Base-by-base conservation (phyloP, 768 basidiomycete species). In the Auricularia heimuer region DNA sequence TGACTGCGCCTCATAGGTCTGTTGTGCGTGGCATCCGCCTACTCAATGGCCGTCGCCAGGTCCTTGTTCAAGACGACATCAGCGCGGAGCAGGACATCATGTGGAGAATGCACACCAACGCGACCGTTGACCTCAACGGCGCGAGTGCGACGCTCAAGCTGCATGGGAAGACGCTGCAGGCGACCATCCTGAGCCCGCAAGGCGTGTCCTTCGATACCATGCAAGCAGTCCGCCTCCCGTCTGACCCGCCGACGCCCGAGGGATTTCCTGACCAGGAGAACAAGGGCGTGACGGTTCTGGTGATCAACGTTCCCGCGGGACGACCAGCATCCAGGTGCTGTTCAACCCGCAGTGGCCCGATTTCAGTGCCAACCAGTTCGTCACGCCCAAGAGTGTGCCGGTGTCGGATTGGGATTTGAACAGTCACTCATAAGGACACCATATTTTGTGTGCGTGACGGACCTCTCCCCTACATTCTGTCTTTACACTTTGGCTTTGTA, bases 41-140 rank as follows among this genome's bases (percentile, higher is more conserved):
- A 65, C 70, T 98, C 68, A 98, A 98, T 75, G 79, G 77, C 44
- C 86, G 97, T 67, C 83, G 81, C 66, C 97, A 97, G 76, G 87
- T 98, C 16, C 84, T 99, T 14, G 73, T 99, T 56, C 96, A 96
- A 74, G 96, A 98, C 76, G 97, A 99, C 72, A 87, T 98, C 71
- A 81, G 75, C n/a, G 78, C 86, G 1, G 75, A 80, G 42, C 78
- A 74, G 6, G 69, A 80, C n/a, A 73, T 97, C 56, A 83, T 87
- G 78, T 97, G 96, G 96, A 86, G 93, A 60, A 90, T 92, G 82
- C 94, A 98, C 76, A 98, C 96, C 65, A 98, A 98, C 76, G 95
- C 96, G 12, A 92, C 93, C 3, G 71, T 82, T 66, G 63, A 74
- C 16, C 24, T 35, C 8, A 76, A 74, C 63, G 86, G 87, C 37